Base-by-base conservation (phyloP, 495 filamentous ascomycete genomes). In the Tuber melanosporum region DNA sequence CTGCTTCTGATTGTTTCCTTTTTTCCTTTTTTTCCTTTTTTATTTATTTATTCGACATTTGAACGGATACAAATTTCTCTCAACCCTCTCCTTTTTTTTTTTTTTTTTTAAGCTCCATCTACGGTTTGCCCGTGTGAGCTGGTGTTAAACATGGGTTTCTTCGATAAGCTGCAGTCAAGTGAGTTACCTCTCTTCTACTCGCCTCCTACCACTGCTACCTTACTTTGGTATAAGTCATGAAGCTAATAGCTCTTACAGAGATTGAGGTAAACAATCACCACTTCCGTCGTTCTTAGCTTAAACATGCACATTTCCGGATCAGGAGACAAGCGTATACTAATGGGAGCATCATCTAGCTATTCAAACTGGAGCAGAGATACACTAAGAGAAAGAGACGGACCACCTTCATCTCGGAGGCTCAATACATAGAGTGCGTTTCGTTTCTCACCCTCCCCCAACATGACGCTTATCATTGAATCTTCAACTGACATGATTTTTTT, bases 351-450 rank as follows among this genome's bases (percentile, higher is more conserved):
- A 26, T 94, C 79, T 93, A 97, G 87, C 89, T 97, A 82, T 95
- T 94, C 87, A 92, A 93, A 45, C 90, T 98, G 77, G 94, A 98
- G 86, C 91, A 97, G 85, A 90, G 93, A 71, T 98, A 98, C 87
- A 94, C 93, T 47, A 91, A 90, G 81, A 91, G 93, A 84, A 92
- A 92, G 80, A 91, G 93, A 78, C 93, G 94, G 85, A 93, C 89
- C 74, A 94, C 91, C 76, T 97, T 96, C 85, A 90, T 91, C 84
- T 91, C 89, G 76, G 93, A 93, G 80, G 94, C 93, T 36, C 88
- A 91, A 83, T 98, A 98, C 84, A 91, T 97, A 80, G 94, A 98
- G 86, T 98, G 95, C 86, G 88, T 96, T 82, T 94, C 91, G 88
- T 96, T 82, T 94, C 91, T 86, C 84, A 86, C 73, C 26, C 39